These are phyloP conservation scores for Wickerhamomyces sydowiorum DNA, from an alignment of 805 yeast genomes.

Conservation along the genomic window DNA sequence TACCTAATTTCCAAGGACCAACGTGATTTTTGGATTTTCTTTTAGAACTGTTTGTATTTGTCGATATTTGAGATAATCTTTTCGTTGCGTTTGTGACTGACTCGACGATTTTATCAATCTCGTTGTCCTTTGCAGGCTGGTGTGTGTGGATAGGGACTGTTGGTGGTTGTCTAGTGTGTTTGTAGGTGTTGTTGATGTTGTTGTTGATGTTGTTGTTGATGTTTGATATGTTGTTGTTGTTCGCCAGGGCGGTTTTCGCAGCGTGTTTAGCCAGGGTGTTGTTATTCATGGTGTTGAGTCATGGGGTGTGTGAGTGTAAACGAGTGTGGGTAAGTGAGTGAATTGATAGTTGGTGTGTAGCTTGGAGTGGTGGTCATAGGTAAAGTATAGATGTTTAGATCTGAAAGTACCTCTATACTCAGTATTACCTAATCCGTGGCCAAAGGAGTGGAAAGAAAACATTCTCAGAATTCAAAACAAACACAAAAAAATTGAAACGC, in stretches of 20 bases:
- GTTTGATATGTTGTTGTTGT: constrained; percentile 15
- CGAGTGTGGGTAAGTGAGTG: not conserved
- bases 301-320: not conserved
- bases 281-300: not conserved
- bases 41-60: constrained; percentile 24
- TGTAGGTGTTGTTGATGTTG: constrained; percentile 31
- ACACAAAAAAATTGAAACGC: too few relatives aligned
- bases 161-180: not conserved
- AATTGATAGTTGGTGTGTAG: not conserved
- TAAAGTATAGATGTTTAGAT: too few relatives aligned
- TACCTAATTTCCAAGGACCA: constrained; percentile 96
- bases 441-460: too few relatives aligned
- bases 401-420: too few relatives aligned
- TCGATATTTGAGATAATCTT: constrained; percentile 22
- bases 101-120: constrained; percentile 23
- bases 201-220: constrained; percentile 31
- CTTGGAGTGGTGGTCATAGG: too few relatives aligned
- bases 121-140: constrained; percentile 5
- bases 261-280: constrained; percentile 20
- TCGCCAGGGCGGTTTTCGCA: constrained; percentile 18
- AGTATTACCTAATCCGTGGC: too few relatives aligned
- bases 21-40: constrained; percentile 32
- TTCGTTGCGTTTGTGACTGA: constrained; percentile 26
- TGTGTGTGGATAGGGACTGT: not conserved
- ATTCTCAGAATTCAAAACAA: too few relatives aligned